A percentile compares a stretch with the other conserved stretches of the same genome.
phyloP scores from a whole-genome alignment of 208 protist species.

The Blechomonas ayalai region DNA sequence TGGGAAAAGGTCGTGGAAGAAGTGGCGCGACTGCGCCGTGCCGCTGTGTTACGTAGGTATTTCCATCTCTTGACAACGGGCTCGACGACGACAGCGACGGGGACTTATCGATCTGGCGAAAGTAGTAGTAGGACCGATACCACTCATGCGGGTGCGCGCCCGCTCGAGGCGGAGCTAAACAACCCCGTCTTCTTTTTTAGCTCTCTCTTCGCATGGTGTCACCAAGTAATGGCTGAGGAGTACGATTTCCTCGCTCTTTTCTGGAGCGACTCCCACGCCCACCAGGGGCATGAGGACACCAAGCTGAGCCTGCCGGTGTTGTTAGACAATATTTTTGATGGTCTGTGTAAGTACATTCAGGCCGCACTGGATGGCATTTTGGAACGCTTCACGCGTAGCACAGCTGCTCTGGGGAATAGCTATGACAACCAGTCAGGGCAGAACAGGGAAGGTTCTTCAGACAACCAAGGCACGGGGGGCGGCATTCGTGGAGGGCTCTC shows the following conservation, averaged over 20 bases:
- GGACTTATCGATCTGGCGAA: slow-evolving; percentile 28
- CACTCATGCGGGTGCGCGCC: slow-evolving; percentile 21
- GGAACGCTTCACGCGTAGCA: slow-evolving; percentile 35
- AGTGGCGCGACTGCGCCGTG: slow-evolving; percentile 51
- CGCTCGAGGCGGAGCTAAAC: slow-evolving; percentile 75
- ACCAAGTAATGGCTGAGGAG: slow-evolving; percentile 80
- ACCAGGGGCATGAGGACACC: slow-evolving; percentile 1
- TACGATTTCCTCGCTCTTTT: slow-evolving; percentile 58
- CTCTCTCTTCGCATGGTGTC: slow-evolving; percentile 77
- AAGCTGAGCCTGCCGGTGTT: slow-evolving; percentile 15
- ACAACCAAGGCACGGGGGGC: neutral
- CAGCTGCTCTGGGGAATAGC: slow-evolving; percentile 17
- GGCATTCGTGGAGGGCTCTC: slow-evolving; percentile 13
- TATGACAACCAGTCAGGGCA: slow-evolving; percentile 10
- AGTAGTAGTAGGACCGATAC: no score
- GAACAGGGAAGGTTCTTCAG: neutral
- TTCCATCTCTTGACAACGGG: slow-evolving; percentile 82
- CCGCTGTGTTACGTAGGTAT: slow-evolving; percentile 73
- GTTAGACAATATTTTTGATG: slow-evolving; percentile 57
- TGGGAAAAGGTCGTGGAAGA: slow-evolving; percentile 66
- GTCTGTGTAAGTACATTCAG: slow-evolving; percentile 58
- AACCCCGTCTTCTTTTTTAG: slow-evolving; percentile 81
- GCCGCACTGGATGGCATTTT: slow-evolving; percentile 52
- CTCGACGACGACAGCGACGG: slow-evolving; percentile 37
- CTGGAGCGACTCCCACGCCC: slow-evolving; percentile 11